Conservation (phyloP, 2,329 filamentous ascomycete genomes). For the Claviceps arundinis region DNA sequence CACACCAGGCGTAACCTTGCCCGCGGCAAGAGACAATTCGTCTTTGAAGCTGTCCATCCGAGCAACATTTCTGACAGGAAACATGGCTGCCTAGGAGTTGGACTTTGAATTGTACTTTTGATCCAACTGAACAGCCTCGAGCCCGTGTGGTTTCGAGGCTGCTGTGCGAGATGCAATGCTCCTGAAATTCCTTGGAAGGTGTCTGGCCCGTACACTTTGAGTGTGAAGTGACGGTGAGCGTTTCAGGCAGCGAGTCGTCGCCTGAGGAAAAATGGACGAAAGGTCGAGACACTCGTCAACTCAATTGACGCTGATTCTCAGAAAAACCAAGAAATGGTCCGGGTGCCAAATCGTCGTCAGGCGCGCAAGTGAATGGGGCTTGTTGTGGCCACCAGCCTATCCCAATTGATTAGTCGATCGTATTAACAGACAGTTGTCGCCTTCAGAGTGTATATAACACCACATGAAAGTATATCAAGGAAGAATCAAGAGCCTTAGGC, state of each 20-base stretch:
- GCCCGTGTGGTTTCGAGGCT: background rate
- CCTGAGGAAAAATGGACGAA: conserved; percentile 22
- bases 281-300: background rate
- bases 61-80: conserved; percentile 19
- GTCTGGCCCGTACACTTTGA: conserved; percentile 32
- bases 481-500: background rate
- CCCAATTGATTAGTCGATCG: conserved; percentile 4
- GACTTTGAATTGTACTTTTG: conserved; percentile 21
- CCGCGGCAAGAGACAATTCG: conserved; percentile 34
- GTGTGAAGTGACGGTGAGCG: conserved; percentile 20
- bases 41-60: conserved; percentile 34
- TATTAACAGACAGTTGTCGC: background rate
- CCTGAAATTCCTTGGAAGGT: conserved; percentile 17
- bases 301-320: background rate
- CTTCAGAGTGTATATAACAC: background rate
- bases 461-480: background rate
- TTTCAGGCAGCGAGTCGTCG: conserved; percentile 15
- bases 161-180: conserved; percentile 11
- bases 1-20: conserved; percentile 56
- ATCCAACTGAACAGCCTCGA: background rate
- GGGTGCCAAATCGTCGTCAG: background rate
- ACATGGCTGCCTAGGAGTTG: conserved; percentile 26
- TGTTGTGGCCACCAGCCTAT: conserved; percentile 7
- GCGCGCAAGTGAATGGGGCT: background rate
- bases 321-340: background rate